Conservation (phyloP, 345 rosid genomes). For the Dimocarpus longan region DNA sequence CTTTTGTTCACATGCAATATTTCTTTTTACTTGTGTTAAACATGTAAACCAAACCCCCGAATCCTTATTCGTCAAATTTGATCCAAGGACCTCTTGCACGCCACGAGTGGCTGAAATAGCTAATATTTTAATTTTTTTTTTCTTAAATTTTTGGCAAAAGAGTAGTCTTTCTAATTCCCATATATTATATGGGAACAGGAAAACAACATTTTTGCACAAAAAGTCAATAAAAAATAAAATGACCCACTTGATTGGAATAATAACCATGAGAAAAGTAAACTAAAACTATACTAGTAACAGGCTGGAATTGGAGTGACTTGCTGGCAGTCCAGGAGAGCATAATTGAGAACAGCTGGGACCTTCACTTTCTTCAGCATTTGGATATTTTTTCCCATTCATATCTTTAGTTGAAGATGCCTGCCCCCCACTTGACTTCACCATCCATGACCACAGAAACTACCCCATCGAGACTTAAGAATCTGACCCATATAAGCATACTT, state of each 20-base stretch:
- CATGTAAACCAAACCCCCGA: too few species aligned
- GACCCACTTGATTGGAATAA: neutral
- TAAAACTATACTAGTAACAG: slow-evolving; percentile 9
- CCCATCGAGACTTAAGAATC: neutral
- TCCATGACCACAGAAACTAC: too few species aligned
- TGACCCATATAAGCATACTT: too few species aligned
- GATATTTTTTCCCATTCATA: neutral
- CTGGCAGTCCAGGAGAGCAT: slow-evolving; percentile 2
- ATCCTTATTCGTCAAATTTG: too few species aligned
- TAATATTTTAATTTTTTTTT: too few species aligned
- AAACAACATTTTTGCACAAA: neutral
- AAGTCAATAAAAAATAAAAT: neutral
- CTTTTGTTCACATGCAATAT: too few species aligned
- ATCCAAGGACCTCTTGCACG: neutral
- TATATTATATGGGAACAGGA: too few species aligned
- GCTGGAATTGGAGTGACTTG: slow-evolving; percentile 2
- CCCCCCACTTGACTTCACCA: neutral
- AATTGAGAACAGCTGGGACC: slow-evolving; percentile 4
- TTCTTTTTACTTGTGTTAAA: too few species aligned
- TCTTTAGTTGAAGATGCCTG: neutral
- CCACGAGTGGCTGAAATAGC: neutral
- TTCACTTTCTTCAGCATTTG: neutral
- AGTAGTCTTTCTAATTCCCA: too few species aligned
- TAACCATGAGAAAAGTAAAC: neutral
- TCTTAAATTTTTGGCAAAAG: neutral